These are phyloP conservation scores for Talaromyces marneffei DNA, from an alignment of 2,329 filamentous ascomycete genomes.

Conservation along the genomic window DNA sequence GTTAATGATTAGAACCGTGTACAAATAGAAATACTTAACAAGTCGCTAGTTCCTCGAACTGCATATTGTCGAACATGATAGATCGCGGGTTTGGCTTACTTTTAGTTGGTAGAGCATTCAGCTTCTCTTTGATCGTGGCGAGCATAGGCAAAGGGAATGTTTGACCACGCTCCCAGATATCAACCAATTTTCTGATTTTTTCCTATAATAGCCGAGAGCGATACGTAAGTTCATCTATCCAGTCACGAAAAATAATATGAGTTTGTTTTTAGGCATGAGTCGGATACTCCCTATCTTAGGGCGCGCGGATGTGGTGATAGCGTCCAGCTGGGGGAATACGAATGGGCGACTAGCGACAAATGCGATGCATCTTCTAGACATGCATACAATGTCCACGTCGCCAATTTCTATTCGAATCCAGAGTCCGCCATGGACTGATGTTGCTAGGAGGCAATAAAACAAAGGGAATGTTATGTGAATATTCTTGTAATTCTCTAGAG, in stretches of 20 bases:
- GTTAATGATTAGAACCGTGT: not conserved
- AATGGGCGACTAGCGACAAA: slow-evolving; percentile 4
- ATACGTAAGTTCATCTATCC: slow-evolving; percentile 48
- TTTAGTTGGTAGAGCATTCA: slow-evolving; percentile 56
- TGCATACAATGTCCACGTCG: slow-evolving; percentile 10
- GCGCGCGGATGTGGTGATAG: slow-evolving; percentile 23
- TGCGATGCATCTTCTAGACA: slow-evolving; percentile 19
- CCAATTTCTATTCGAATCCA: slow-evolving; percentile 5
- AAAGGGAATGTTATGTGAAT: slow-evolving; percentile 17
- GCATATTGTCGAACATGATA: not conserved
- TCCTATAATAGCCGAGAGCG: slow-evolving; percentile 58
- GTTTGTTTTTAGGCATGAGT: slow-evolving; percentile 11
- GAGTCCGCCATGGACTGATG: slow-evolving; percentile 1
- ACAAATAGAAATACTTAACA: not conserved
- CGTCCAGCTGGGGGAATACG: slow-evolving; percentile 15
- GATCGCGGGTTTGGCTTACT: slow-evolving; percentile 52
- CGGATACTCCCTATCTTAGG: not conserved
- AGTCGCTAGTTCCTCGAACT: not conserved
- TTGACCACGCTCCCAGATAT: slow-evolving; percentile 95
- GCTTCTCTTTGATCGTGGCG: slow-evolving; percentile 72
- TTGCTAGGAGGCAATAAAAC: slow-evolving; percentile 9
- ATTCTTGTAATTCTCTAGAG: slow-evolving; percentile 37
- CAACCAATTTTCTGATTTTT: slow-evolving; percentile 90
- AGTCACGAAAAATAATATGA: slow-evolving; percentile 5
- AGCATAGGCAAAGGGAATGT: slow-evolving; percentile 83